These are phyloP conservation scores for Phytophthora megakarya DNA, from an alignment of 352 stramenopile species.

Conservation along the genomic window DNA sequence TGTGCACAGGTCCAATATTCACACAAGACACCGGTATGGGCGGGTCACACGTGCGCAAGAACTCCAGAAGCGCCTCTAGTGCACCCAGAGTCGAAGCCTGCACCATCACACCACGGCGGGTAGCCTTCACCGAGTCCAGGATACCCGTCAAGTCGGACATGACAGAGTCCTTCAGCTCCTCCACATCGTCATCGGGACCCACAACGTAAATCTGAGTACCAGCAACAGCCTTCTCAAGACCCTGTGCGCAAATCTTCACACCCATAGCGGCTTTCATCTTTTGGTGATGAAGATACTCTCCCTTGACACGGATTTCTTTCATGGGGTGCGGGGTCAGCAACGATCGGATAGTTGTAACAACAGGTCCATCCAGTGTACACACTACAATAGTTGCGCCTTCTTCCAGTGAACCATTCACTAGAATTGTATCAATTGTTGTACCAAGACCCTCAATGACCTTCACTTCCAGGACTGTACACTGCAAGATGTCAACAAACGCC, in stretches of 20 bases:
- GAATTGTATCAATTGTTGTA: slow-evolving; percentile 98
- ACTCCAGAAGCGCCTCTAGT: slow-evolving; percentile 98
- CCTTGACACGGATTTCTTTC: slow-evolving; percentile 97
- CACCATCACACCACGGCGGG: slow-evolving; percentile 97
- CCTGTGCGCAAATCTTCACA: slow-evolving; percentile 98
- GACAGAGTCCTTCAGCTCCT: slow-evolving; percentile 97
- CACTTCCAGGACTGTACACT: slow-evolving; percentile 99
- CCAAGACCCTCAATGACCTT: slow-evolving; percentile 99
- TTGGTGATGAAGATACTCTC: slow-evolving; percentile 96
- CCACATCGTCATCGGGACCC: slow-evolving; percentile 95
- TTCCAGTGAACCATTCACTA: slow-evolving; percentile 97
- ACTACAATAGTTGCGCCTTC: slow-evolving; percentile 98
- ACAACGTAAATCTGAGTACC: slow-evolving; percentile 98
- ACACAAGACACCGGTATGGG: slow-evolving; percentile 95
- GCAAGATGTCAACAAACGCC: slow-evolving; percentile 90
- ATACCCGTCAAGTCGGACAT: slow-evolving; percentile 97
- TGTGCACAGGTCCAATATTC: slow-evolving; percentile 98
- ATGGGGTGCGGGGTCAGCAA: slow-evolving; percentile 98
- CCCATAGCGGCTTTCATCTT: slow-evolving; percentile 98
- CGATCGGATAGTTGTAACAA: slow-evolving; percentile 97
- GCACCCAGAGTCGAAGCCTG: slow-evolving; percentile 99
- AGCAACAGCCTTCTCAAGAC: slow-evolving; percentile 98
- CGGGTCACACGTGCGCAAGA: slow-evolving; percentile 93
- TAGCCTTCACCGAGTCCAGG: slow-evolving; percentile 95
- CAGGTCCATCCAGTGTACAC: slow-evolving; percentile 97